Evolutionary conservation across 352 stramenopile genomes (phyloP), one percentile per base, ranked within the genome.

Genomic region (Achlya hypogyna): DNA sequence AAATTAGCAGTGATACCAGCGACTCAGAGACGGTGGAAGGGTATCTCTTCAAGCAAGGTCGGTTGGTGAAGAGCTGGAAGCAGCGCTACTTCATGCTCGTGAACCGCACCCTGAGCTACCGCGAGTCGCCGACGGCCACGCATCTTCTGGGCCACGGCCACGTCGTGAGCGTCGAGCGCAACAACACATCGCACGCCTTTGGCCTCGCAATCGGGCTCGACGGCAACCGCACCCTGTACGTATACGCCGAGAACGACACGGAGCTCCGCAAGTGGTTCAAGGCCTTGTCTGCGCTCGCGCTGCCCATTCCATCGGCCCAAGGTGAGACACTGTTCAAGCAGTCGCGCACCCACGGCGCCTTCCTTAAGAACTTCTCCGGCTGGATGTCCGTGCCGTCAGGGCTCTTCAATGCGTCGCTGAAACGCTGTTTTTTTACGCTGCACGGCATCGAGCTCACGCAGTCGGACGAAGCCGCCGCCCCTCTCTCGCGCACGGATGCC

Each of bases 201-300:
- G 84, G 78, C 2, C 72, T 95, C 28, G 75, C 75, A 18, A 90
- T 95, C 47, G 69, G 90, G 52, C 62, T 95, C 0, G 84, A 80
- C 53, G 75, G 75, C n/a, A 81, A 79, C 56, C 58, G 71, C 4
- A 81, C 76, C 12, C 71, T 95, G 54, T 76, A 91, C 32, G 84
- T 88, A 54, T 91, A 93, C 54, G 78, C 84, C 0, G 81, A 91
- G 34, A 81, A 82, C 18, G 92, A 90, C 65, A 82, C 91, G 63
- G 83, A 91, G 58, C 75, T 82, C 56, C 91, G 90, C 81, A 74
- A 91, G 10, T 95, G 86, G 86, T 90, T 91, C 65, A 76, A 75
- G 0, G 82, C 81, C 20, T 85, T 93, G 47, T 84, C 86, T 6
- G 4, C 22, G 1, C 29, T 60, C 6, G 22, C 69, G 18, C 25